These are phyloP conservation scores for Marsdenia floribunda DNA, from an alignment of 257 asterid genomes.

Conservation along the genomic window DNA sequence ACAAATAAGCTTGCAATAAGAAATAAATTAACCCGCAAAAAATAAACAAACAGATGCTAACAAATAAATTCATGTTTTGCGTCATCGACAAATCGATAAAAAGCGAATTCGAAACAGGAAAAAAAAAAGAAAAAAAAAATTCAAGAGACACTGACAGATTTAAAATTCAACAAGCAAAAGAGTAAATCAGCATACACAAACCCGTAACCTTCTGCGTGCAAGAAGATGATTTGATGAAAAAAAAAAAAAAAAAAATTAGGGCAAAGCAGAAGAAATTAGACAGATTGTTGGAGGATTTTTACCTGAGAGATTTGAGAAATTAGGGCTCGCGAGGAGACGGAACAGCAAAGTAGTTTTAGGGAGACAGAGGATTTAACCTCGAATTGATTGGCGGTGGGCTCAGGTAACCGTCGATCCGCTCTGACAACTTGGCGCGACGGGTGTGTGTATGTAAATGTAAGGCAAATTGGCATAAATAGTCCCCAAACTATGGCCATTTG, in stretches of 20 bases:
- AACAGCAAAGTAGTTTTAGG: not conserved
- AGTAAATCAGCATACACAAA: not conserved
- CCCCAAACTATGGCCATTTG: too few species aligned
- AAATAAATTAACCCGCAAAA: not conserved
- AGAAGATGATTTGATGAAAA: not conserved
- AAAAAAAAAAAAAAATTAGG: not conserved
- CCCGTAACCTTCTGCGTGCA: not conserved
- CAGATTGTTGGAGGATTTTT: not conserved
- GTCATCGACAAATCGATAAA: not conserved
- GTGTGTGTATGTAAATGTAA: not conserved
- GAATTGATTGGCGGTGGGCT: constrained; percentile 1
- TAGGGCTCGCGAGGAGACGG: constrained; percentile 8
- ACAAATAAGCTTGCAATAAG: not conserved
- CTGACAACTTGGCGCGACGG: not conserved
- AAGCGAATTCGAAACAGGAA: not conserved
- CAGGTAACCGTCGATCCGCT: not conserved
- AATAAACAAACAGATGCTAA: not conserved
- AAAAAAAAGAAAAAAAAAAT: not conserved
- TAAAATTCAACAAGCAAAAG: not conserved
- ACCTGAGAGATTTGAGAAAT: constrained; percentile 5
- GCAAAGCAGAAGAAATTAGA: not conserved
- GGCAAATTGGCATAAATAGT: too few species aligned
- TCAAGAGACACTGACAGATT: not conserved
- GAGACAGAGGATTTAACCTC: not conserved
- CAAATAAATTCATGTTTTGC: not conserved